Evolutionary conservation across 1,284 basidiomycete genomes (phyloP).

Genomic region (Irpex sp.): DNA sequence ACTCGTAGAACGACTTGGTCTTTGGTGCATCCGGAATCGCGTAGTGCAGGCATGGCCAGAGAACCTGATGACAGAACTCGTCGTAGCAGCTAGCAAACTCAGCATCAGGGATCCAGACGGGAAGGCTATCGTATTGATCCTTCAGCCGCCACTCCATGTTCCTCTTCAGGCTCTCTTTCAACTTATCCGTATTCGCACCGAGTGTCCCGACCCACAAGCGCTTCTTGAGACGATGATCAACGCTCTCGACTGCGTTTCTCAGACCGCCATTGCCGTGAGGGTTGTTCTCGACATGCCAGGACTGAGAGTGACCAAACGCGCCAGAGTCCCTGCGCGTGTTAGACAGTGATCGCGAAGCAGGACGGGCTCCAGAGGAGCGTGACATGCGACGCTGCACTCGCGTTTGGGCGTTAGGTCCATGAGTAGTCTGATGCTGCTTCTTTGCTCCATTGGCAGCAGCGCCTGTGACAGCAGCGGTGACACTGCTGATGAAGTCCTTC

Average conservation of each 20-base stretch:
- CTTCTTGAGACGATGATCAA: conserved; percentile 46
- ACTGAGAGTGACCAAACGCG: conserved; percentile 19
- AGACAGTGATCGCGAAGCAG: conserved; percentile 42
- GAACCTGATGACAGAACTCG: conserved; percentile 85
- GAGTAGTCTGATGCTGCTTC: conserved; percentile 27
- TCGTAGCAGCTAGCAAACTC: conserved; percentile 81
- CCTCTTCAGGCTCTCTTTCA: conserved; percentile 51
- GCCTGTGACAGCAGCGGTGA: conserved; percentile 18
- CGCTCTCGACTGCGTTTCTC: conserved; percentile 73
- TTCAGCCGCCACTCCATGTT: conserved; percentile 62
- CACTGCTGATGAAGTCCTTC: conserved; percentile 21
- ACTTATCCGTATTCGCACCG: conserved; percentile 63
- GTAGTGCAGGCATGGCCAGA: conserved; percentile 89
- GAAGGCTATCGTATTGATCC: conserved; percentile 53
- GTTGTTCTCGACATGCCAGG: conserved; percentile 64
- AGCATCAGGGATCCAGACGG: conserved; percentile 79
- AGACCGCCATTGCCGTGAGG: conserved; percentile 77
- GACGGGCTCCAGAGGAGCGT: conserved; percentile 32
- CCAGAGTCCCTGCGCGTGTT: conserved; percentile 38
- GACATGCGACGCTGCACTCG: conserved; percentile 27
- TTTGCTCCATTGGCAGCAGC: conserved; percentile 15
- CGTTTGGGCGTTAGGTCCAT: conserved; percentile 21
- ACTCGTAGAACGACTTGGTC: conserved; percentile 79
- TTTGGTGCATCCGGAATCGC: conserved; percentile 83
- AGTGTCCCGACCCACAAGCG: conserved; percentile 83